A percentile compares a stretch with the other conserved stretches of the same genome.
Evolutionary conservation across 75 land plant species (phyloP).

Genomic region (Ceratopteris richardii): DNA sequence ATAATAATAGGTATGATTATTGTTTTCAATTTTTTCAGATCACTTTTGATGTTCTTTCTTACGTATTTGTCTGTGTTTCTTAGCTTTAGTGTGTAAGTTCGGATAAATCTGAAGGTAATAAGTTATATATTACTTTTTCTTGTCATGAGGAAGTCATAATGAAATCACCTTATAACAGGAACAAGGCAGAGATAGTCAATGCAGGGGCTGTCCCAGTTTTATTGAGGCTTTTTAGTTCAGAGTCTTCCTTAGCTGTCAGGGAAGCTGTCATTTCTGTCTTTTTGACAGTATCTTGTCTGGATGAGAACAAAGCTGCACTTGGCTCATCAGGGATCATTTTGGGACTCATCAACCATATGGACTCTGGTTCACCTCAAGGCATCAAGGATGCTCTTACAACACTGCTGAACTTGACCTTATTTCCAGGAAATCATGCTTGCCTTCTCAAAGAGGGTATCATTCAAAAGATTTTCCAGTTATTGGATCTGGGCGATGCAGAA

Average conservation of each 20-base stretch:
- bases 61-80: too few species aligned
- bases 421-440: conserved; percentile 23
- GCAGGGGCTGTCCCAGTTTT: conserved; percentile 51
- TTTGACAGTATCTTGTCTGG: conserved; percentile 32
- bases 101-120: too few species aligned
- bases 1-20: conserved; percentile 49
- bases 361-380: conserved; percentile 28
- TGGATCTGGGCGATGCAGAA: conserved; percentile 27
- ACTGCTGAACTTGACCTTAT: conserved; percentile 42
- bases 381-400: conserved; percentile 42
- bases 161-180: conserved; percentile 40
- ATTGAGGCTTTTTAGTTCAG: conserved; percentile 40
- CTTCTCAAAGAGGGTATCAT: conserved; percentile 42
- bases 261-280: conserved; percentile 45
- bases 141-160: too few species aligned
- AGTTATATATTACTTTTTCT: too few species aligned
- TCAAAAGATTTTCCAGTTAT: conserved; percentile 40
- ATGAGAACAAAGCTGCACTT: conserved; percentile 31
- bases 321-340: conserved; percentile 46
- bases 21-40: too few species aligned
- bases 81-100: too few species aligned
- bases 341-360: conserved; percentile 42
- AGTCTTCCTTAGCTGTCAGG: conserved; percentile 10
- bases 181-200: conserved; percentile 21
- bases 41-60: too few species aligned